phyloP scores from a whole-genome alignment of 2,329 filamentous ascomycete genomes.

The Blastomyces percursus region DNA sequence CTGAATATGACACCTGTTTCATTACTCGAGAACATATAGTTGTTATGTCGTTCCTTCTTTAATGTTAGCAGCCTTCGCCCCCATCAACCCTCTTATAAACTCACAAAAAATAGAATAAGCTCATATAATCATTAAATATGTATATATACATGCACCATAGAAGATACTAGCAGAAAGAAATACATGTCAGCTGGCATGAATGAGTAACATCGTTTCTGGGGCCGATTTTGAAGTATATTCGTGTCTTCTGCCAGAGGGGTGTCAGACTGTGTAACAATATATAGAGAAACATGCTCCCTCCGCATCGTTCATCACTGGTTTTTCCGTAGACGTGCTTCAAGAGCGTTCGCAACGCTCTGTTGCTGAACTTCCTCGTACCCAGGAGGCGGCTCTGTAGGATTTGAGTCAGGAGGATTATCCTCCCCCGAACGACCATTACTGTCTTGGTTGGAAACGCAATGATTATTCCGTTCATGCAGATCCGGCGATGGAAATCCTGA shows the following conservation, averaged over 20 bases:
- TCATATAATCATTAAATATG: constrained; percentile 2
- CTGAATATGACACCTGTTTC: not conserved
- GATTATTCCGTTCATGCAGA: constrained; percentile 3
- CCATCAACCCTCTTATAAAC: not conserved
- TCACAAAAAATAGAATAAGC: not conserved
- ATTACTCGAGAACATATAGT: not conserved
- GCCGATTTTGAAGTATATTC: not conserved
- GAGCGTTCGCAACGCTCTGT: constrained; percentile 61
- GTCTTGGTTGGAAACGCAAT: not conserved
- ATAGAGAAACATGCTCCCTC: not conserved
- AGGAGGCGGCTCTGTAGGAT: constrained; percentile 66
- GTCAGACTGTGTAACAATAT: not conserved
- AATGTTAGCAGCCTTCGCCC: not conserved
- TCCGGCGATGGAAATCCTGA: constrained; percentile 8
- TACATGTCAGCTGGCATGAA: not conserved
- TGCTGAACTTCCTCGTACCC: constrained; percentile 87
- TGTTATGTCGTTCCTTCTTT: not conserved
- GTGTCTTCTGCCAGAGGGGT: not conserved
- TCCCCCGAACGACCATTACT: not conserved
- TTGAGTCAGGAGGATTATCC: not conserved
- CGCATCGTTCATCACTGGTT: constrained; percentile 15
- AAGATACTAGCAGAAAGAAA: not conserved
- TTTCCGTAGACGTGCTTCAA: constrained; percentile 47
- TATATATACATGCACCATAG: not conserved
- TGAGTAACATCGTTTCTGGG: not conserved